Conservation (phyloP, 2,329 filamentous ascomycete genomes). For the Pleomassaria siparia region DNA sequence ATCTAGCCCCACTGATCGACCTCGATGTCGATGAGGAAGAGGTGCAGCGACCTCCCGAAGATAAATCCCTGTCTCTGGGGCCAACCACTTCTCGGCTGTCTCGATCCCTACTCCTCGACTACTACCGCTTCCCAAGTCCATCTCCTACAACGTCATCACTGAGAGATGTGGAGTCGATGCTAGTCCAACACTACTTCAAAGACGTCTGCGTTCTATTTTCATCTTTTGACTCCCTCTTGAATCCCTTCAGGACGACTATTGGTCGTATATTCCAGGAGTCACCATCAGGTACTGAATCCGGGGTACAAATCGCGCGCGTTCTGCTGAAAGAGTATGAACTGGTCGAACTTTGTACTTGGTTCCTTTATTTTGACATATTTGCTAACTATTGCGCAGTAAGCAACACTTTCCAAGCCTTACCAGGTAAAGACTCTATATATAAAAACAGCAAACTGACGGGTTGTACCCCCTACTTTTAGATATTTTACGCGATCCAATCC, state of each 20-base stretch:
- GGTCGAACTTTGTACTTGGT: too few relatives aligned
- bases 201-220: conserved; percentile 64
- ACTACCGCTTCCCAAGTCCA: conserved; percentile 39
- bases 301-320: too few relatives aligned
- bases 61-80: conserved; percentile 12
- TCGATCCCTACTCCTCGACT: conserved; percentile 43
- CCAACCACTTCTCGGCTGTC: conserved; percentile 33
- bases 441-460: too few relatives aligned
- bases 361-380: too few relatives aligned
- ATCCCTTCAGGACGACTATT: conserved; percentile 62
- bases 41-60: conserved; percentile 19
- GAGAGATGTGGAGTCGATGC: conserved; percentile 55
- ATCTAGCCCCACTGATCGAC: conserved; percentile 19
- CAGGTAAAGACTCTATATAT: too few relatives aligned
- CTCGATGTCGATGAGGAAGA: conserved; percentile 24
- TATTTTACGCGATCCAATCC: conserved; percentile 63
- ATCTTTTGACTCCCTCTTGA: conserved; percentile 64
- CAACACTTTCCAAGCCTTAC: too few relatives aligned
- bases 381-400: too few relatives aligned
- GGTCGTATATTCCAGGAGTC: conserved; percentile 61
- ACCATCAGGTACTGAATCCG: too few relatives aligned
- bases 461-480: too few relatives aligned
- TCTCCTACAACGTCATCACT: conserved; percentile 37
- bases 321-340: too few relatives aligned
- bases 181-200: conserved; percentile 66